Evolutionary conservation across 805 yeast genomes (phyloP).

Genomic region (Candida yuanshanica): DNA sequence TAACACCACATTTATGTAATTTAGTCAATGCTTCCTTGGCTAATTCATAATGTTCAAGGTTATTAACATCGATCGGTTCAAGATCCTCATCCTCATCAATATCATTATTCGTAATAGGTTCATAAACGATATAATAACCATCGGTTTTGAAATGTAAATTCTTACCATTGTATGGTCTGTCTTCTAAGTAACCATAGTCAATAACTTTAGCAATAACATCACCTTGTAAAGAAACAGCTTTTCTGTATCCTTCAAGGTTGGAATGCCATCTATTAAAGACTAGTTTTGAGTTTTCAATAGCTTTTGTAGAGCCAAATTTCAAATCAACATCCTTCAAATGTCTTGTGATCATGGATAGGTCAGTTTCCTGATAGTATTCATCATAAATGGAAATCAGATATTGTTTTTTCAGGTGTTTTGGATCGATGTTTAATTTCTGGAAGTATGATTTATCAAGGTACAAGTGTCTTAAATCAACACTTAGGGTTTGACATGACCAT

Average conservation of each 20-base stretch:
- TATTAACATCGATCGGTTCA: conserved; percentile 8
- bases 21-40: conserved; percentile 13
- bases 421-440: not conserved
- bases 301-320: conserved; percentile 8
- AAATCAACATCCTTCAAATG: conserved; percentile 9
- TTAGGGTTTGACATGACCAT: conserved; percentile 25
- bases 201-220: conserved; percentile 18
- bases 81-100: conserved; percentile 13
- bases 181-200: conserved; percentile 24
- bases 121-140: conserved; percentile 23
- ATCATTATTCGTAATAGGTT: conserved; percentile 14
- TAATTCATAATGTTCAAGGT: conserved; percentile 11
- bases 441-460: conserved; percentile 12
- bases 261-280: conserved; percentile 18
- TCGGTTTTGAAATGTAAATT: conserved; percentile 21
- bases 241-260: conserved; percentile 18
- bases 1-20: conserved; percentile 18
- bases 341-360: conserved; percentile 13
- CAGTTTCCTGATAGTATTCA: conserved; percentile 19
- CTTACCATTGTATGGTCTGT: conserved; percentile 14
- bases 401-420: not conserved
- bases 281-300: conserved; percentile 8
- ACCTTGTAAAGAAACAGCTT: conserved; percentile 17
- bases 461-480: conserved; percentile 16
- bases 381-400: conserved; percentile 23